These are phyloP conservation scores for Penicillium odoratum DNA, from an alignment of 495 filamentous ascomycete genomes.

Conservation along the genomic window DNA sequence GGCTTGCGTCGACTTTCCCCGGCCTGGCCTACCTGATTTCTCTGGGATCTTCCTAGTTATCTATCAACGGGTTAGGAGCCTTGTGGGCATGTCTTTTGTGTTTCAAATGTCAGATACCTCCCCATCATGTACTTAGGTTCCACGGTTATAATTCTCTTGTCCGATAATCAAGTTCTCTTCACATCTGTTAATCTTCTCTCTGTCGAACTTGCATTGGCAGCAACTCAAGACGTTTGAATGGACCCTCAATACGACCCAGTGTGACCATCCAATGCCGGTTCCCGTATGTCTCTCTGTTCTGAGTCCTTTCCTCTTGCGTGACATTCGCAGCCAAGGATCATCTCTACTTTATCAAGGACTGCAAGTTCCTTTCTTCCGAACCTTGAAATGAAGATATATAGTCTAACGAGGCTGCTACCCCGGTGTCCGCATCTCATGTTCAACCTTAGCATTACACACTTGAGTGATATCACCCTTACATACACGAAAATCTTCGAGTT, in stretches of 20 bases:
- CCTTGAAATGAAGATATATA: background rate
- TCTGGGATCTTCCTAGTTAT: conserved; percentile 1
- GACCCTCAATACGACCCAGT: conserved; percentile 17
- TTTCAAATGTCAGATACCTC: conserved; percentile 43
- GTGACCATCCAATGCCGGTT: conserved; percentile 5
- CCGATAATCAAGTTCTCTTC: conserved; percentile 18
- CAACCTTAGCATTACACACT: no score
- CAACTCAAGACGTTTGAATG: background rate
- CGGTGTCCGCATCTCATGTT: background rate
- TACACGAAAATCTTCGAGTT: background rate
- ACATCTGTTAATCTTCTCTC: background rate
- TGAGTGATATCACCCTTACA: no score
- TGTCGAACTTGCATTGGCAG: background rate
- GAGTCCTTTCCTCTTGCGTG: background rate
- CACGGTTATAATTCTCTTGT: conserved; percentile 21
- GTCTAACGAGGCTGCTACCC: background rate
- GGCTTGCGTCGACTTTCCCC: conserved; percentile 14
- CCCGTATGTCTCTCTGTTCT: conserved; percentile 2
- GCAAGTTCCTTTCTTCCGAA: background rate
- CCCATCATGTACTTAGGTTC: conserved; percentile 35
- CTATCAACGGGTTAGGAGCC: conserved; percentile 9
- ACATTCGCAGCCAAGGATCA: no score
- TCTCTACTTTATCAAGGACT: background rate
- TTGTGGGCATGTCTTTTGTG: conserved; percentile 12
- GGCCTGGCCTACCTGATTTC: background rate